These are phyloP conservation scores for Backusella australiensis DNA, from an alignment of 192 early-diverging fungal genomes.

Conservation along the genomic window DNA sequence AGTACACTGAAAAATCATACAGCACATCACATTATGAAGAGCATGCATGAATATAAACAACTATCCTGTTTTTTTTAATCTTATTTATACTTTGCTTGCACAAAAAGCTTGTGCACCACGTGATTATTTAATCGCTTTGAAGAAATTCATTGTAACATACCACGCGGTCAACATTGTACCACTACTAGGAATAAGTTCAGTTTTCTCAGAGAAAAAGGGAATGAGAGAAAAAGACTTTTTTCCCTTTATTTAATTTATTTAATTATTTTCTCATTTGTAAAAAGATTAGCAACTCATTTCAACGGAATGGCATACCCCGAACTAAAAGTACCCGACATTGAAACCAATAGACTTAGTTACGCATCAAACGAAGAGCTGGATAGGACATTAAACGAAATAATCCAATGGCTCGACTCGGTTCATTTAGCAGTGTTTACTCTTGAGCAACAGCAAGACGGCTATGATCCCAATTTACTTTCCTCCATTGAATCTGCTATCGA, in stretches of 20 bases:
- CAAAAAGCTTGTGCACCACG: neutral
- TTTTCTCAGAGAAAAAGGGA: slow-evolving; percentile 5
- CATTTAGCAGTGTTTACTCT: slow-evolving; percentile 54
- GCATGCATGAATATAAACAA: slow-evolving; percentile 1
- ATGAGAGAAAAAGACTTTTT: slow-evolving; percentile 1
- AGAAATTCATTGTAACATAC: slow-evolving; percentile 3
- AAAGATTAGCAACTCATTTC: neutral
- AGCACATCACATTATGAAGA: neutral
- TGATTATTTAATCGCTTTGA: slow-evolving; percentile 6
- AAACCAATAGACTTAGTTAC: neutral
- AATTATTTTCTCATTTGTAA: neutral
- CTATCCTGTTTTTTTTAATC: neutral
- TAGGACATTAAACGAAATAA: slow-evolving; percentile 13
- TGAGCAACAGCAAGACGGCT: slow-evolving; percentile 43
- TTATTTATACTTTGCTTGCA: neutral
- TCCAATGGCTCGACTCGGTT: slow-evolving; percentile 47
- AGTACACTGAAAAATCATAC: neutral
- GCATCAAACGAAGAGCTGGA: neutral
- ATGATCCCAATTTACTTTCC: slow-evolving; percentile 28
- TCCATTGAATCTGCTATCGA: slow-evolving; percentile 40
- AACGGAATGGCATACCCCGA: neutral
- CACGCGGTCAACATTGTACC: neutral
- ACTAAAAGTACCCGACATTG: neutral
- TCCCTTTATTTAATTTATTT: neutral
- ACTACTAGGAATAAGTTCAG: neutral